Evolutionary conservation across 192 early-diverging fungal genomes (phyloP).

Genomic region (Dimargaris cristalligena): DNA sequence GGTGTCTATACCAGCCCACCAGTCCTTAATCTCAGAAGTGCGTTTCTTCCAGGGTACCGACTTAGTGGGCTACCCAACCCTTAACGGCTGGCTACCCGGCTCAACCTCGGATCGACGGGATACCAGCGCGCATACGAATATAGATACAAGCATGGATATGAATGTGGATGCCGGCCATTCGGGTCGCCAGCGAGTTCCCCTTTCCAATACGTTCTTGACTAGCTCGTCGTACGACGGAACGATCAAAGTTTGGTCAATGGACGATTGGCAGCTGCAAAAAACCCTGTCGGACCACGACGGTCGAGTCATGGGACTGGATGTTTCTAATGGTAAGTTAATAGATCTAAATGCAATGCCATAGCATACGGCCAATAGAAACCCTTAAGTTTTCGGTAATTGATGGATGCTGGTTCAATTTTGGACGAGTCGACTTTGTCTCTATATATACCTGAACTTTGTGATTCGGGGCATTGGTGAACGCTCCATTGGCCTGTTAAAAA

Average conservation of each 20-base stretch:
- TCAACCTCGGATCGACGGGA: not conserved
- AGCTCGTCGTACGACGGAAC: slow-evolving; percentile 76
- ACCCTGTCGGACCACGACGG: slow-evolving; percentile 74
- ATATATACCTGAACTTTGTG: not conserved
- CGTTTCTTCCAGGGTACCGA: slow-evolving; percentile 33
- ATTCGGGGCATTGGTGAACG: not conserved
- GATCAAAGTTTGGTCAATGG: slow-evolving; percentile 83
- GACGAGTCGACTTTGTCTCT: not conserved
- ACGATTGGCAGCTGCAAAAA: slow-evolving; percentile 84
- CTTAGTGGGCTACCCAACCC: no score
- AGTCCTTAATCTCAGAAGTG: slow-evolving; percentile 73
- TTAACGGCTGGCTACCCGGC: no score
- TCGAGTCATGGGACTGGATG: slow-evolving; percentile 79
- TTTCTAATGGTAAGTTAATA: slow-evolving; percentile 33
- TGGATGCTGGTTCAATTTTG: slow-evolving; percentile 3
- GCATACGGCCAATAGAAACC: not conserved
- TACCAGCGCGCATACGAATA: slow-evolving; percentile 11
- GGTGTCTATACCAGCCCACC: slow-evolving; percentile 84
- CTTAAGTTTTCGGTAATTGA: slow-evolving; percentile 10
- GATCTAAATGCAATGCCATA: not conserved
- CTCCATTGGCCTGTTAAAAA: not conserved
- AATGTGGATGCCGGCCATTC: slow-evolving; percentile 6
- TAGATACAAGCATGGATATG: slow-evolving; percentile 18
- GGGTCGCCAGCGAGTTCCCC: slow-evolving; percentile 16
- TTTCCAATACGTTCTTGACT: slow-evolving; percentile 45